phyloP scores from a whole-genome alignment of 2,329 filamentous ascomycete genomes.

The Paecilomyces dactylethromorphus region DNA sequence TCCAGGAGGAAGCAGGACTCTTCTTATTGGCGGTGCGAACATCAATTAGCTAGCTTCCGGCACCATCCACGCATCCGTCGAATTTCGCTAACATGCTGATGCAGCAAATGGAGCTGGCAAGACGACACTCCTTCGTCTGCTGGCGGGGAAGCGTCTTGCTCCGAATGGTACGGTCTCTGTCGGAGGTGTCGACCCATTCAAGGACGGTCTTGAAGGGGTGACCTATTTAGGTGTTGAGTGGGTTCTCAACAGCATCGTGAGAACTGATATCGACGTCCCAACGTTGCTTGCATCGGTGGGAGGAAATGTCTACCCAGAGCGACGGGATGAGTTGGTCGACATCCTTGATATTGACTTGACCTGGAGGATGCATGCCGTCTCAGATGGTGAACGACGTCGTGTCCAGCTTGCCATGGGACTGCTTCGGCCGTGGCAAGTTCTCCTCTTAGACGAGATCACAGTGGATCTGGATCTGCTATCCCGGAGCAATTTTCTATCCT shows the following conservation, averaged over 20 bases:
- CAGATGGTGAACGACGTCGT: constrained; percentile 81
- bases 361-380: constrained; percentile 96
- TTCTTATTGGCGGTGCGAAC: constrained; percentile 72
- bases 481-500: constrained; percentile 75
- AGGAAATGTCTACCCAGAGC: constrained; percentile 71
- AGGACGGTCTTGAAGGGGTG: constrained; percentile 80
- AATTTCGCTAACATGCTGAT: constrained; percentile 10
- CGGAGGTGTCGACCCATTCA: constrained; percentile 84
- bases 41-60: background rate
- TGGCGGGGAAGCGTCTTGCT: constrained; percentile 90
- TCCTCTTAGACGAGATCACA: constrained; percentile 93
- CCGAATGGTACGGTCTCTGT: constrained; percentile 69
- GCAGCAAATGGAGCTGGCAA: constrained; percentile 91
- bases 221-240: constrained; percentile 97
- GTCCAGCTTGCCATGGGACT: constrained; percentile 97
- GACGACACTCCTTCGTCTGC: constrained; percentile 87
- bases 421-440: constrained; percentile 80
- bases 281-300: constrained; percentile 82
- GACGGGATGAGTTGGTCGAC: constrained; percentile 76
- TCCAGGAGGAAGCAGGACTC: constrained; percentile 75
- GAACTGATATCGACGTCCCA: constrained; percentile 85
- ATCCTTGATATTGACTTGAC: constrained; percentile 87
- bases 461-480: constrained; percentile 89
- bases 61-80: background rate
- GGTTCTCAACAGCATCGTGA: constrained; percentile 95